phyloP scores from a whole-genome alignment of 164 flowering plant genomes.

The Aristolochia californica region DNA sequence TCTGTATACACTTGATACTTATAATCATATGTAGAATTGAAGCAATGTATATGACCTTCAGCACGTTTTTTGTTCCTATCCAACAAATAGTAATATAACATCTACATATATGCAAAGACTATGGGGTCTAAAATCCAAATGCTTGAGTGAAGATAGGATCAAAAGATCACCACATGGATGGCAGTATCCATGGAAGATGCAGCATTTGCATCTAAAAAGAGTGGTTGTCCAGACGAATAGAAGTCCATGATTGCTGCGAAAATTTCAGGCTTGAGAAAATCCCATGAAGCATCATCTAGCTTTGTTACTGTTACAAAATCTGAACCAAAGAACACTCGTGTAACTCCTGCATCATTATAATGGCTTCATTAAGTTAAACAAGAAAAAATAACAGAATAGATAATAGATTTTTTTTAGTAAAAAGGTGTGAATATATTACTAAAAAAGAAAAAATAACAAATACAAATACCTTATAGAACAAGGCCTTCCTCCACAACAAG shows the following conservation, averaged over 20 bases:
- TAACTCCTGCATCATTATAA: conserved; percentile 37
- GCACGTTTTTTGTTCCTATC: neutral
- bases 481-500: no score
- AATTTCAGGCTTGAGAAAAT: conserved; percentile 76
- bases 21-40: no score
- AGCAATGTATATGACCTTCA: no score
- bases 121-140: neutral
- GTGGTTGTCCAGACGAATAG: conserved; percentile 74
- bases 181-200: conserved; percentile 83
- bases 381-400: no score
- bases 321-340: conserved; percentile 86
- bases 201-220: conserved; percentile 57
- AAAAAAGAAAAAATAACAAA: no score
- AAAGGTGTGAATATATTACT: no score
- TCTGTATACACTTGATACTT: no score
- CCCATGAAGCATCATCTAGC: conserved; percentile 82
- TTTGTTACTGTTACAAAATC: conserved; percentile 90
- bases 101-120: neutral
- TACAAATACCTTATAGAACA: no score
- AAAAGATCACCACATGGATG: conserved; percentile 53
- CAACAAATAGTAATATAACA: neutral
- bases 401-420: no score
- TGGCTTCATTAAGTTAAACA: no score
- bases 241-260: conserved; percentile 97
- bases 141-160: neutral